A percentile compares a stretch with the other conserved stretches of the same genome.
These are phyloP conservation scores for Hericium erinaceus DNA, from an alignment of 768 basidiomycete species.

Conservation along the genomic window DNA sequence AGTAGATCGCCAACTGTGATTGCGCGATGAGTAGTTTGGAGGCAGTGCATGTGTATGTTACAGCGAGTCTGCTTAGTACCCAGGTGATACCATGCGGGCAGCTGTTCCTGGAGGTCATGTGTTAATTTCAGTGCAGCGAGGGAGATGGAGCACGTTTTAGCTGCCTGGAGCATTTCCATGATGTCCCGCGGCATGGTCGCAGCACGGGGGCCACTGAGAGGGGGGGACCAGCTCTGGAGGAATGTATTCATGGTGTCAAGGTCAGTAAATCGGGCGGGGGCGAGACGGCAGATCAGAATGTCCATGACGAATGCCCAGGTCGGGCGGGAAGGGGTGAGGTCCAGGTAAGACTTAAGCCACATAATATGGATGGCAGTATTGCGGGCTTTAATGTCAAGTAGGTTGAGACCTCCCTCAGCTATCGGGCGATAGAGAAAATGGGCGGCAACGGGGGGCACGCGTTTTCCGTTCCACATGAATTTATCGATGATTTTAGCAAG, in stretches of 20 bases:
- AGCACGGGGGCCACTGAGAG: background rate
- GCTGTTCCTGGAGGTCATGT: background rate
- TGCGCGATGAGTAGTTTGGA: no score
- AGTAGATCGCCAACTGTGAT: no score
- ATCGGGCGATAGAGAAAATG: background rate
- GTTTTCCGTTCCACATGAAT: constrained; percentile 14
- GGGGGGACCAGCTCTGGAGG: constrained; percentile 6
- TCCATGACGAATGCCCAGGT: constrained; percentile 10
- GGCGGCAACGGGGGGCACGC: background rate
- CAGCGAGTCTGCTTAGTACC: background rate
- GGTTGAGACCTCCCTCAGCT: constrained; percentile 1
- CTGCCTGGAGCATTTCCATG: background rate
- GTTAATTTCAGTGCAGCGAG: background rate
- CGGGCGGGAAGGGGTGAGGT: background rate
- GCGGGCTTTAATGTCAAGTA: constrained; percentile 4
- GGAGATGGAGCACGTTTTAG: background rate
- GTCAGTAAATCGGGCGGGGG: background rate
- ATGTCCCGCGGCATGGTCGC: background rate
- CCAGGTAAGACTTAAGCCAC: constrained; percentile 9
- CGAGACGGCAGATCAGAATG: background rate
- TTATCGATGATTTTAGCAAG: background rate
- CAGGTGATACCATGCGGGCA: constrained; percentile 13
- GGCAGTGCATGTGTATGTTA: background rate
- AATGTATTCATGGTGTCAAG: background rate
- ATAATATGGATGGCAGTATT: constrained; percentile 7